Evolutionary conservation across 345 rosid species (phyloP), one percentile per base, ranked within the genome.

Genomic region (Arabidopsis thaliana): DNA sequence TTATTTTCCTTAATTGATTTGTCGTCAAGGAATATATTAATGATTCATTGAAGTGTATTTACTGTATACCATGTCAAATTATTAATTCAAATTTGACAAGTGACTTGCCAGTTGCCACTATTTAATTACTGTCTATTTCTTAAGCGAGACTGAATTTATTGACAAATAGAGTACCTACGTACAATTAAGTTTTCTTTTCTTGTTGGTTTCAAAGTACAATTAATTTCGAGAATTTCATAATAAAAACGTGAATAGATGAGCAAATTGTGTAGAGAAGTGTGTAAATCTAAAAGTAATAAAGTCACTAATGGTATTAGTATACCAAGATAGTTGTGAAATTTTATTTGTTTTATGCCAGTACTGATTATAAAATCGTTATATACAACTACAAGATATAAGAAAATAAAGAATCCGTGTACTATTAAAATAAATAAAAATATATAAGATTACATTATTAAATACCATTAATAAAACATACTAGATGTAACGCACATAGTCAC

Each of bases 51-150:
- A 37, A 48, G 37, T 44, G 11, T 16, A 57, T 44, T 4, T 6
- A 55, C 20, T 55, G 32, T 33, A 57, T 57, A 13, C 0, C 23
- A 8, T 57, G 23, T 45, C 13, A 57, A 69, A 59, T 37, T 59
- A 34, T 16, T 59, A n/a, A 49, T 71, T 25, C 25, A 32, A 63
- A 45, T 38, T 38, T 36, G 60, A 24, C 50, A 24, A 37, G 12
- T 24, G 25, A 50, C 36, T 23, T 49, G 20, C 51, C 13, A 12
- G 66, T 61, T 44, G 67, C 25, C 67, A 62, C 14, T 9, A 62
- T 60, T 60, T 60, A 13, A 4, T 2, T 58, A 20, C 6, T 8
- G 42, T 34, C 36, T 25, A 14, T 52, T 30, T 55, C 7, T 32
- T 33, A 14, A 44, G 2, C 14, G 28, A 48, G 12, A 30, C 16